Evolutionary conservation across 163 green algal species (phyloP).

Genomic region (Chlorella variabilis): DNA sequence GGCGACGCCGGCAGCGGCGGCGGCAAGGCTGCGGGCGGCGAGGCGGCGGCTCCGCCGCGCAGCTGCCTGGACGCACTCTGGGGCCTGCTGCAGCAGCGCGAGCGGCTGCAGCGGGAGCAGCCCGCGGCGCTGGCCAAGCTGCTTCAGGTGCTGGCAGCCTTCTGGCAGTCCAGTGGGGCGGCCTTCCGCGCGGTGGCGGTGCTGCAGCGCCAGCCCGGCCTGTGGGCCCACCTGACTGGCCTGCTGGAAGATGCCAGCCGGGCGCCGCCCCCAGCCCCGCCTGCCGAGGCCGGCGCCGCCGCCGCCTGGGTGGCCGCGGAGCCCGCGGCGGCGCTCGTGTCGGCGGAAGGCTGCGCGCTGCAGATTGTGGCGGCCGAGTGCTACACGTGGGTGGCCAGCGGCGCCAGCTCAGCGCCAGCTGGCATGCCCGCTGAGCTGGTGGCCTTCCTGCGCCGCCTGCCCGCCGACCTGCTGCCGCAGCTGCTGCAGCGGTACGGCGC

Average conservation of each 20-base stretch:
- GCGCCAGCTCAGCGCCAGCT: background rate
- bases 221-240: constrained; percentile 25
- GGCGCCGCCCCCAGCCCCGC: background rate
- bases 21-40: background rate
- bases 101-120: constrained; percentile 31
- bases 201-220: constrained; percentile 33
- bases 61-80: constrained; percentile 52
- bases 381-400: constrained; percentile 9
- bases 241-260: constrained; percentile 4
- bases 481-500: constrained; percentile 39
- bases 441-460: constrained; percentile 8
- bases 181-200: constrained; percentile 30
- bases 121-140: constrained; percentile 40
- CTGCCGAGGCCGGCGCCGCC: background rate
- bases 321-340: background rate
- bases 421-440: constrained; percentile 29
- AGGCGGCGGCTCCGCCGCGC: background rate
- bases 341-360: constrained; percentile 27
- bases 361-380: constrained; percentile 40
- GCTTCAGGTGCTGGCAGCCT: constrained; percentile 33
- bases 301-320: background rate
- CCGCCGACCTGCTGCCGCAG: constrained; percentile 1
- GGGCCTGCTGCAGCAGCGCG: constrained; percentile 31
- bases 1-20: background rate
- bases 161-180: constrained; percentile 32